Evolutionary conservation across 148 eudicot species (phyloP).

Genomic region (Rheum nobile): DNA sequence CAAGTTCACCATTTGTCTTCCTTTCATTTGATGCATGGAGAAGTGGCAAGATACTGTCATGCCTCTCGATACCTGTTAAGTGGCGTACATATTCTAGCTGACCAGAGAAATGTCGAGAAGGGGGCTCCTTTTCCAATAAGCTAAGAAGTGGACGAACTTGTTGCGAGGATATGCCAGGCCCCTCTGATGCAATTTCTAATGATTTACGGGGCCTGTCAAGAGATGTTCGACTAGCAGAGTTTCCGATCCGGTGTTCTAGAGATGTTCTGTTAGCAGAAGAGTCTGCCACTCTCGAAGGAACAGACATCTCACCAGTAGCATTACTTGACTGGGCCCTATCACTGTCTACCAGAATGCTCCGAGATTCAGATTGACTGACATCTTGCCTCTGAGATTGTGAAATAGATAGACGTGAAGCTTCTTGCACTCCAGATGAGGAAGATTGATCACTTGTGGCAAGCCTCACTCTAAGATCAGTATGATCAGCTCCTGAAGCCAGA

Average conservation of each 20-base stretch:
- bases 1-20: constrained; percentile 69
- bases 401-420: constrained; percentile 32
- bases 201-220: constrained; percentile 47
- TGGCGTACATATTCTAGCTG: constrained; percentile 81
- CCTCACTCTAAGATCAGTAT: constrained; percentile 46
- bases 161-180: constrained; percentile 33
- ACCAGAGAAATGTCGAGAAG: constrained; percentile 82
- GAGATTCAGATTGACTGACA: constrained; percentile 27
- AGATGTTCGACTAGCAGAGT: constrained; percentile 37
- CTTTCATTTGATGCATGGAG: constrained; percentile 69
- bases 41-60: constrained; percentile 77
- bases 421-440: constrained; percentile 37
- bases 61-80: constrained; percentile 66
- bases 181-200: constrained; percentile 48
- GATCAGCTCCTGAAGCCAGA: constrained; percentile 36
- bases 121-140: constrained; percentile 91
- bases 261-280: constrained; percentile 40
- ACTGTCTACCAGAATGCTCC: constrained; percentile 28
- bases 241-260: constrained; percentile 41
- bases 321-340: constrained; percentile 53
- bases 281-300: constrained; percentile 39
- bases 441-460: constrained; percentile 27
- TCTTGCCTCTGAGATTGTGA: constrained; percentile 19
- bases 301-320: constrained; percentile 34
- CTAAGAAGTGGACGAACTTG: constrained; percentile 84